These are phyloP conservation scores for Coniochaeta prunicola DNA, from an alignment of 2,329 filamentous ascomycete species.

Conservation along the genomic window DNA sequence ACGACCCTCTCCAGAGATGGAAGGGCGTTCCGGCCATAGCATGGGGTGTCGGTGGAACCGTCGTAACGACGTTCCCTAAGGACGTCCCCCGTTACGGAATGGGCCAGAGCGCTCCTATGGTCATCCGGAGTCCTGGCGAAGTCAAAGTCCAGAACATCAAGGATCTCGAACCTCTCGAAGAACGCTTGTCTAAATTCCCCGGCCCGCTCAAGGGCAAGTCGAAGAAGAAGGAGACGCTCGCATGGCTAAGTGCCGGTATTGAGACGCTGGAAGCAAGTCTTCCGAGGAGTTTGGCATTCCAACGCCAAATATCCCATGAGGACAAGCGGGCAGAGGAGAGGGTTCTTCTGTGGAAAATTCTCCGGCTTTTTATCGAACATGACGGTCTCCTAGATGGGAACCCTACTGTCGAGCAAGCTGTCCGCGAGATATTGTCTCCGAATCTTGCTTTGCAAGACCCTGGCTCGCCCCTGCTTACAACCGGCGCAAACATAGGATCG, in stretches of 20 bases:
- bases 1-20: slow-evolving; percentile 83
- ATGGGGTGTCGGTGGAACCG: slow-evolving; percentile 79
- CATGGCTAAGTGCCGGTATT: slow-evolving; percentile 75
- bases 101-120: slow-evolving; percentile 63
- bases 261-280: slow-evolving; percentile 58
- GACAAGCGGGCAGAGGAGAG: slow-evolving; percentile 74
- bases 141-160: slow-evolving; percentile 72
- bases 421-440: slow-evolving; percentile 68
- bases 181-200: slow-evolving; percentile 74
- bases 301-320: slow-evolving; percentile 45
- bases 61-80: slow-evolving; percentile 82
- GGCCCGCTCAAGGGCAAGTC: slow-evolving; percentile 82
- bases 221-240: slow-evolving; percentile 88
- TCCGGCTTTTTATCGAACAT: slow-evolving; percentile 74
- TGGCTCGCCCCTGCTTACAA: slow-evolving; percentile 15
- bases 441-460: slow-evolving; percentile 25
- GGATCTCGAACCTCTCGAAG: slow-evolving; percentile 62
- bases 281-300: slow-evolving; percentile 41
- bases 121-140: slow-evolving; percentile 76
- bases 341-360: slow-evolving; percentile 78
- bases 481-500: slow-evolving; percentile 12
- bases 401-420: slow-evolving; percentile 61
- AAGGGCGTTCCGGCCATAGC: slow-evolving; percentile 79
- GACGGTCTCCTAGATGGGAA: slow-evolving; percentile 77
- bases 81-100: slow-evolving; percentile 81